These are phyloP conservation scores for Yamadazyma siamensis DNA, from an alignment of 1,139 yeast genomes.

Conservation along the genomic window DNA sequence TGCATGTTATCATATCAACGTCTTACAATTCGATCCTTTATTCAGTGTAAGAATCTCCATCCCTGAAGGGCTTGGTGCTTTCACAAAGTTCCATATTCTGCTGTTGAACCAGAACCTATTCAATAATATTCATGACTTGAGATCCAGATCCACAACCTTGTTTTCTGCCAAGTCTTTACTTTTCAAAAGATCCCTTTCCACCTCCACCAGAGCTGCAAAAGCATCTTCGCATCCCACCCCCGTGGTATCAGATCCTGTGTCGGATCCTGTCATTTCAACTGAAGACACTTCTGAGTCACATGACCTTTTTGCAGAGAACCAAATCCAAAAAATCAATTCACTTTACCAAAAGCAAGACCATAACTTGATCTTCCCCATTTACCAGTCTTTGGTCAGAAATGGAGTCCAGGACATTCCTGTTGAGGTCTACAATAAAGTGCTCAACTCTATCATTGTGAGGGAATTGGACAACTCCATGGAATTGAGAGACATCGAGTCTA, in stretches of 20 bases:
- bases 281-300: neutral
- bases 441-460: conserved; percentile 31
- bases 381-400: conserved; percentile 42
- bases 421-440: conserved; percentile 34
- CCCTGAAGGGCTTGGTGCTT: conserved; percentile 6
- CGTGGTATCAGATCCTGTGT: neutral
- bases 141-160: too few species aligned
- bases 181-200: conserved; percentile 9
- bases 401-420: conserved; percentile 20
- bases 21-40: conserved; percentile 12
- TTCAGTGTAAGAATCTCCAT: conserved; percentile 2
- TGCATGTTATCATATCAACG: conserved; percentile 10
- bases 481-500: conserved; percentile 30
- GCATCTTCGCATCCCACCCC: neutral
- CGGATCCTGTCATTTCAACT: neutral
- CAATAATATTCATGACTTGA: conserved; percentile 21
- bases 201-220: conserved; percentile 1
- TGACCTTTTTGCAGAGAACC: conserved; percentile 3
- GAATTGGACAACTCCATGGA: conserved; percentile 22
- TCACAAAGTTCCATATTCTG: conserved; percentile 27
- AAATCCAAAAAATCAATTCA: conserved; percentile 5
- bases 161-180: conserved; percentile 5
- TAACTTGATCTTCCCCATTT: conserved; percentile 39
- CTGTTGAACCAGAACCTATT: conserved; percentile 27
- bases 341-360: conserved; percentile 19